These are phyloP conservation scores for Alopecurus myosuroides DNA, from an alignment of 176 grass and related monocot genomes.

Conservation along the genomic window DNA sequence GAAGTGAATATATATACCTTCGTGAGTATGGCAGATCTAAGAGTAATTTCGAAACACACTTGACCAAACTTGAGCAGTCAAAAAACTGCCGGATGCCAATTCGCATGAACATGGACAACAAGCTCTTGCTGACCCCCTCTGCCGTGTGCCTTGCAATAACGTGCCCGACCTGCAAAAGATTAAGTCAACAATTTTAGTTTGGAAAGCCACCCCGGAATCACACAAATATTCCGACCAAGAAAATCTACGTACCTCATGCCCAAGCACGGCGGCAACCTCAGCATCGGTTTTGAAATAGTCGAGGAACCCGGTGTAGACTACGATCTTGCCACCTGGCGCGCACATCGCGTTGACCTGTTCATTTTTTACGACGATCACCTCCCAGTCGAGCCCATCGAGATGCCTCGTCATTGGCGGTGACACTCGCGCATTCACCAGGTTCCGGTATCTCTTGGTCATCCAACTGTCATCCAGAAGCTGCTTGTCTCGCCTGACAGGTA, in stretches of 20 bases:
- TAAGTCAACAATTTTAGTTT: not conserved
- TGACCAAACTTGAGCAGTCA: constrained; percentile 50
- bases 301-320: constrained; percentile 76
- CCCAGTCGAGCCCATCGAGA: constrained; percentile 73
- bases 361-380: constrained; percentile 74
- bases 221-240: not conserved
- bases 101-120: constrained; percentile 55
- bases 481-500: constrained; percentile 23
- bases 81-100: constrained; percentile 62
- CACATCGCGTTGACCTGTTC: constrained; percentile 67
- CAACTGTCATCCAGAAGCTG: constrained; percentile 81
- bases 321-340: constrained; percentile 71
- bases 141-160: constrained; percentile 63
- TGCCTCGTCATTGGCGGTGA: constrained; percentile 38
- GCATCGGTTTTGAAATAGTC: constrained; percentile 69
- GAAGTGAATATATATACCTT: constrained; percentile 38
- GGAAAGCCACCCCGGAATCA: not conserved
- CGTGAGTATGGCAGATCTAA: constrained; percentile 43
- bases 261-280: constrained; percentile 74
- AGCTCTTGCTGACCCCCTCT: constrained; percentile 55
- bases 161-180: constrained; percentile 68
- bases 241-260: constrained; percentile 57
- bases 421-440: not conserved
- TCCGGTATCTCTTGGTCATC: constrained; percentile 45
- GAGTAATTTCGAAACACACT: not conserved